phyloP scores from a whole-genome alignment of 495 filamentous ascomycete species.

The Usnea hakonensis region DNA sequence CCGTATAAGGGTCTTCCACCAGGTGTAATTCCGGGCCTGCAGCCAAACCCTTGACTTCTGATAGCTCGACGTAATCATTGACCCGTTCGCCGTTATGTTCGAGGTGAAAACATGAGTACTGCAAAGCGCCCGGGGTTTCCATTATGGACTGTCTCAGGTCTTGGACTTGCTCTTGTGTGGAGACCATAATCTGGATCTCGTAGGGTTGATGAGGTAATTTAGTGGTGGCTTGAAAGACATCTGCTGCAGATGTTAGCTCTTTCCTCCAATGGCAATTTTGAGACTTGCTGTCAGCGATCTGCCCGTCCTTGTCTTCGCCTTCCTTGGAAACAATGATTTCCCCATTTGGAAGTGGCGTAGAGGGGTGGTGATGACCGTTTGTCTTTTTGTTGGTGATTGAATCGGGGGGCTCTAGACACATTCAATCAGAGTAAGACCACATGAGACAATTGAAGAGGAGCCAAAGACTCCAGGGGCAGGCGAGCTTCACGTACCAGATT shows the following conservation, averaged over 20 bases:
- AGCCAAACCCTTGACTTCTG: conserved; percentile 74
- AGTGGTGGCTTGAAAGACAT: conserved; percentile 73
- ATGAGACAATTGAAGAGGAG: background rate
- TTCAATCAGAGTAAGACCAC: background rate
- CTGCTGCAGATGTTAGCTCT: conserved; percentile 24
- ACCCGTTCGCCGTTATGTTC: conserved; percentile 76
- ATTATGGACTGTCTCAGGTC: conserved; percentile 95
- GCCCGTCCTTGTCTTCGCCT: conserved; percentile 30
- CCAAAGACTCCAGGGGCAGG: background rate
- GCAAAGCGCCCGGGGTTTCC: conserved; percentile 85
- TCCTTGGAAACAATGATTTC: conserved; percentile 28
- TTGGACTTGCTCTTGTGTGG: conserved; percentile 89
- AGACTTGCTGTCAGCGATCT: conserved; percentile 14
- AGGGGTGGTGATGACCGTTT: background rate
- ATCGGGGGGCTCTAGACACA: background rate
- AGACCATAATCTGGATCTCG: conserved; percentile 82
- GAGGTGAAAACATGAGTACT: conserved; percentile 98
- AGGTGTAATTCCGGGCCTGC: conserved; percentile 67
- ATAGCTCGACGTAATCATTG: conserved; percentile 92
- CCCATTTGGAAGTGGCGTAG: conserved; percentile 27
- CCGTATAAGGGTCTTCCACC: conserved; percentile 94
- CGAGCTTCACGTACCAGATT: conserved; percentile 2
- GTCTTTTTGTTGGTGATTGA: background rate
- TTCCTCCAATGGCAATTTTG: background rate
- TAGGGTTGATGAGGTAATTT: conserved; percentile 73